Base-by-base conservation (phyloP, 2,329 filamentous ascomycete species). In the Pyrenophora graminea region DNA sequence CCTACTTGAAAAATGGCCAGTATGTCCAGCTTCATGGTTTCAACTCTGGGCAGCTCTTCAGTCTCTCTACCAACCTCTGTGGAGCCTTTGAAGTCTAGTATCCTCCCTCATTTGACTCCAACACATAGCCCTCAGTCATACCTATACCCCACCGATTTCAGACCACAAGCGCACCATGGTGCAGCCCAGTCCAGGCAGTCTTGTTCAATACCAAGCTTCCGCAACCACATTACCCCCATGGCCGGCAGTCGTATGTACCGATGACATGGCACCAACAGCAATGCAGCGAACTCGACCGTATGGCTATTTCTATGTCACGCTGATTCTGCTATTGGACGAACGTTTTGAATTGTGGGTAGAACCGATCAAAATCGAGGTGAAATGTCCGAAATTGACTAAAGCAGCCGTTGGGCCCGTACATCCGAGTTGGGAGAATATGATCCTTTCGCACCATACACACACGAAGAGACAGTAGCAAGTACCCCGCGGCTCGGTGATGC, bases 371-470 rank as follows among this genome's bases (percentile, higher is more conserved):
- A 3, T 9, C 23, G 23, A 25, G 23, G 23, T 25, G 6, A 25
- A 25, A 25, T 7, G 4, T 6, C 4, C 6, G 7, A 17, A 3
- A 10, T 36, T 48, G 15, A 48, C 17, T 1, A 6, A 39, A 37
- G 21, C 51, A 70, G 67, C 15, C 54, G 53, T 6, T 70, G 66
- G 61, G 63, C 59, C 6, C 19, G 23, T 4, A 33, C 53, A 7
- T 37, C 36, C 2, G 58, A 66, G 2, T 41, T 65, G 18, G 23
- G 45, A 15, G 44, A 52, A 2, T 67, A 45, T n/a, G 51, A 63
- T 37, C 60, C 53, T 4, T 53, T 34, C 13, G 10, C 34, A 5
- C 38, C 45, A n/a, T 39, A 39, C 17, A 40, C 39, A 13, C 15
- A 48, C 3, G 27, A 48, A 2, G 48, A 46, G 2, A 41, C 8